These are phyloP conservation scores for Triticum turgidum DNA, from an alignment of 176 grass and related monocot species.

Conservation along the genomic window DNA sequence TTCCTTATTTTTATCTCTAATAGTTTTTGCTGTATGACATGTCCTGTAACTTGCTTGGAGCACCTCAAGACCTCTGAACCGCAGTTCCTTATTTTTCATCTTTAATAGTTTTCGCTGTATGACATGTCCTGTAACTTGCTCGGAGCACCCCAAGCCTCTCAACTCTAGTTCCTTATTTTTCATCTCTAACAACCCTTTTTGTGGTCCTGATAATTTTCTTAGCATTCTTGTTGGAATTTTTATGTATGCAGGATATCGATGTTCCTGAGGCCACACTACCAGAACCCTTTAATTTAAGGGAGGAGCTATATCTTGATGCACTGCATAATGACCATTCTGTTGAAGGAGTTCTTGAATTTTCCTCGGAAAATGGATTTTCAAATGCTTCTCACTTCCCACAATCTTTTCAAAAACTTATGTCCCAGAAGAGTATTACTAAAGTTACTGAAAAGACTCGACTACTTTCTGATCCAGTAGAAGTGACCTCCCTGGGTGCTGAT, in stretches of 20 bases:
- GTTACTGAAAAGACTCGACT: constrained; percentile 45
- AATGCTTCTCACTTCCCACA: constrained; percentile 78
- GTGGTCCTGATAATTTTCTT: constrained; percentile 16
- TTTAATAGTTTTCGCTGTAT: not conserved
- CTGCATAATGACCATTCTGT: constrained; percentile 20
- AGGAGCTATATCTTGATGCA: constrained; percentile 39
- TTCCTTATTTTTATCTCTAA: not conserved
- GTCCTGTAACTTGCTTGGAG: constrained; percentile 11
- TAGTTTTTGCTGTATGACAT: not conserved
- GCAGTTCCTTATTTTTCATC: not conserved
- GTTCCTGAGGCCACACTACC: constrained; percentile 81
- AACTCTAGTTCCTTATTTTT: not conserved
- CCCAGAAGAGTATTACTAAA: constrained; percentile 48
- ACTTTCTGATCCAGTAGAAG: constrained; percentile 38
- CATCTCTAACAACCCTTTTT: constrained; percentile 15
- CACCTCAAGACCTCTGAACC: not conserved
- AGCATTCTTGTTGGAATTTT: constrained; percentile 13
- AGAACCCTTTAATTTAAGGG: constrained; percentile 71
- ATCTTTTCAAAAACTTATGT: constrained; percentile 71
- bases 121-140: constrained; percentile 5
- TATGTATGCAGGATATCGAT: constrained; percentile 58
- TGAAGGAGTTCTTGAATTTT: constrained; percentile 35
- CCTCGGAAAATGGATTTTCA: constrained; percentile 31
- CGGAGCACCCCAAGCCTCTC: not conserved
- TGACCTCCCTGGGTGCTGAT: constrained; percentile 10